Evolutionary conservation across 306 rosid genomes (phyloP).

Genomic region (Fragaria vesca): DNA sequence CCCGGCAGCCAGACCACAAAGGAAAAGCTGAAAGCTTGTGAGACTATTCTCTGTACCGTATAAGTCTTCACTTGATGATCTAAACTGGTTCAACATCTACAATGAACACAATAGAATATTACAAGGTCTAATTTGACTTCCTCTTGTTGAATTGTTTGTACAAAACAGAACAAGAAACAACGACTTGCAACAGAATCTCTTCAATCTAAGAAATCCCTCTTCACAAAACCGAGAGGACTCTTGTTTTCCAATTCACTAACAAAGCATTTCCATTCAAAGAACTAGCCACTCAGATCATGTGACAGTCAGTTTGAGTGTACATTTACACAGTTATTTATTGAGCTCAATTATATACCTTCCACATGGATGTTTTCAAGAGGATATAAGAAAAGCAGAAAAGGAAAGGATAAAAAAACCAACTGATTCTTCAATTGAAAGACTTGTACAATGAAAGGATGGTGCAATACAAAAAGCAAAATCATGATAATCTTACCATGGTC

Average conservation of each 20-base stretch:
- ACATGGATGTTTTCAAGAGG: not conserved
- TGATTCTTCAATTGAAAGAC: not conserved
- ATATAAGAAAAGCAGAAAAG: not conserved
- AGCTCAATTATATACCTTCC: not conserved
- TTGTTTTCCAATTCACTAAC: not conserved
- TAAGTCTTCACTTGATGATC: conserved; percentile 33
- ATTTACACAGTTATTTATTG: not conserved
- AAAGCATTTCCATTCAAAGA: not conserved
- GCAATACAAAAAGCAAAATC: not conserved
- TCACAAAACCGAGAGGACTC: not conserved
- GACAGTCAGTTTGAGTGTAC: not conserved
- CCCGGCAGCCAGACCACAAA: conserved; percentile 91
- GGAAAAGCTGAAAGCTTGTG: conserved; percentile 80
- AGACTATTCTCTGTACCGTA: conserved; percentile 30
- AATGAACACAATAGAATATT: conserved; percentile 24
- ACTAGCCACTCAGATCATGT: not conserved
- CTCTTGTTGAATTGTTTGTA: not conserved
- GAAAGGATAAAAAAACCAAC: not conserved
- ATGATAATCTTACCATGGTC: conserved; percentile 56
- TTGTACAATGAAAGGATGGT: not conserved
- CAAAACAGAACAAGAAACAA: not conserved
- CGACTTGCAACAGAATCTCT: not conserved
- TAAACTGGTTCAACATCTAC: conserved; percentile 63
- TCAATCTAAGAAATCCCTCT: not conserved
- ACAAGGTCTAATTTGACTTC: not conserved